A percentile compares a stretch with the other conserved stretches of the same genome.
Evolutionary conservation across 2,329 filamentous ascomycete genomes (phyloP).

Genomic region (Beauveria varroae): DNA sequence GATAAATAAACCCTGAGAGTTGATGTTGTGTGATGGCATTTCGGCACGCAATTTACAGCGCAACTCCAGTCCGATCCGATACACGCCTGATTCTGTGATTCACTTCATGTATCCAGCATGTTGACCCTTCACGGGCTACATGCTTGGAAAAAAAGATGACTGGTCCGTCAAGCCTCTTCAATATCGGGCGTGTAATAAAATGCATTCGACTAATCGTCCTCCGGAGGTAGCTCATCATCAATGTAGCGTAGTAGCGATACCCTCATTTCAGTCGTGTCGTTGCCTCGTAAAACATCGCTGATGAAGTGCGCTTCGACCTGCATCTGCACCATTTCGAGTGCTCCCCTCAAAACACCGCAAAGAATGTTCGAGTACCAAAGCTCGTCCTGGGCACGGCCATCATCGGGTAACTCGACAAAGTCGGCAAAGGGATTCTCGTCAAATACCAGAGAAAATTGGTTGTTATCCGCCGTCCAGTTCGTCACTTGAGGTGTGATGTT

Average conservation of each 20-base stretch:
- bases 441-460: conserved; percentile 92
- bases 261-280: conserved; percentile 96
- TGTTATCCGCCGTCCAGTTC: conserved; percentile 94
- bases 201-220: conserved; percentile 66
- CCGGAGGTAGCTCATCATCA: conserved; percentile 92
- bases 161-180: not conserved
- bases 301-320: conserved; percentile 96
- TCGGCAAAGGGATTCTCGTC: conserved; percentile 96
- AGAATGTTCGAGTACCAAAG: conserved; percentile 98
- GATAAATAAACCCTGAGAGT: no score
- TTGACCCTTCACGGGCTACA: not conserved
- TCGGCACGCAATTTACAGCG: not conserved
- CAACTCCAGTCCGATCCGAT: not conserved
- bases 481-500: conserved; percentile 91
- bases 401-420: conserved; percentile 95
- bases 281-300: conserved; percentile 84
- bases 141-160: not conserved
- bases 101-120: not conserved
- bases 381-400: conserved; percentile 91
- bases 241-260: conserved; percentile 89
- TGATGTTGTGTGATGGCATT: not conserved
- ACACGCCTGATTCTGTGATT: no score
- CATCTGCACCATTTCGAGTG: conserved; percentile 99
- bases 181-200: not conserved
- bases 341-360: conserved; percentile 83